Evolutionary conservation across 768 basidiomycete genomes (phyloP), one percentile per base, ranked within the genome.

Genomic region (Boletellus ananas): DNA sequence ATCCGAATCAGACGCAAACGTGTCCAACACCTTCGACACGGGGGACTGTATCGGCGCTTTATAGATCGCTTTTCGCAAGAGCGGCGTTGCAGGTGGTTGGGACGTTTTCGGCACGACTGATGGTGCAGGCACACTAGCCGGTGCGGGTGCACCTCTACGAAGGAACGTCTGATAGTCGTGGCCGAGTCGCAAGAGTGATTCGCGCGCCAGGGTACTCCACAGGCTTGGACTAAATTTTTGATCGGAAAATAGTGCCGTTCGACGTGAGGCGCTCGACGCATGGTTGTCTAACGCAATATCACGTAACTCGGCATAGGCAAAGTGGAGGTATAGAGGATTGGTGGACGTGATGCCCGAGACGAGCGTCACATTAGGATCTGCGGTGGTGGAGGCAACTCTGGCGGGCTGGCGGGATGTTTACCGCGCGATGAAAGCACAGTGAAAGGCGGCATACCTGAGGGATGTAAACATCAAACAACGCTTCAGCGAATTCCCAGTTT

Each of bases 81-180:
- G 72, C 10, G 71, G 77, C 14, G 70, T 66, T 29, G 52, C 57
- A 27, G 62, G 68, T 4, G 67, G 60, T 64, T 70, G 58, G 17
- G 61, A 44, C 6, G 64, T 45, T 13, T 66, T 65, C 7, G 64
- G 42, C 1, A 72, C 63, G 7, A 61, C 49, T 2, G 63, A 18
- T n/a, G 74, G 60, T 7, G 56, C 43, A 17, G 55, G 43, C 16
- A 50, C 54, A 14, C 25, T 58, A 11, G 43, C 55, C 33, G 29
- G 70, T 50, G 62, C 44, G 9, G 69, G 59, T 1, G 64, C 59
- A 6, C 89, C 89, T n/a, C 79, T 71, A 1, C 79, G 74, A 3
- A 85, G 68, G 42, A 90, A 70, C 0, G 73, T 69, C 57, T 85
- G 85, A 53, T 90, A 90, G 63, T 92, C 87, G 1, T 70, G 61